Evolutionary conservation across 2,329 filamentous ascomycete species (phyloP).

Genomic region (Cucurbitaria berberidis): DNA sequence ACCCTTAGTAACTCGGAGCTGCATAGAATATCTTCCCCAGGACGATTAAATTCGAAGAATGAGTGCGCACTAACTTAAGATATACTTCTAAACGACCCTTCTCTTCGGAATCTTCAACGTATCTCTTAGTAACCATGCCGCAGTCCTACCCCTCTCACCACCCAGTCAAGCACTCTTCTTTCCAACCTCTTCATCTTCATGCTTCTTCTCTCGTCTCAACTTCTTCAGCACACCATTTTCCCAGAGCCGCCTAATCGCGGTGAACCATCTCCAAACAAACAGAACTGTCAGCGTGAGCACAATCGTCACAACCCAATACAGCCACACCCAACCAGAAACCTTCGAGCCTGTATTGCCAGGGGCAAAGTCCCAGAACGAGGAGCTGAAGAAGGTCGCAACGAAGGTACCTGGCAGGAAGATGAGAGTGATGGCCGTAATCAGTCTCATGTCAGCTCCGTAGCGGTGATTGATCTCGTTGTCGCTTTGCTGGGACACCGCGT

Average conservation of each 20-base stretch:
- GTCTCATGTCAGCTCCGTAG: slow-evolving; percentile 30
- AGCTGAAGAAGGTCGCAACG: slow-evolving; percentile 24
- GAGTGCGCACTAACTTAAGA: too few relatives aligned
- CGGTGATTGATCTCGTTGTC: slow-evolving; percentile 27
- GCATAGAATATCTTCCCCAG: too few relatives aligned
- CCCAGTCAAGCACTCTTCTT: not conserved
- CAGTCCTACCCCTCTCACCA: not conserved
- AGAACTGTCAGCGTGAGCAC: slow-evolving; percentile 5
- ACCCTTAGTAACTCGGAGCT: too few relatives aligned
- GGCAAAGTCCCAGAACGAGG: slow-evolving; percentile 19
- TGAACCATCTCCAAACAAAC: slow-evolving; percentile 2
- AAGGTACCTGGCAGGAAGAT: slow-evolving; percentile 31
- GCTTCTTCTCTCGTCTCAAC: not conserved
- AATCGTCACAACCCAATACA: slow-evolving; percentile 15
- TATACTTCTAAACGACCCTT: too few relatives aligned
- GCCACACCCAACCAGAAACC: slow-evolving; percentile 19
- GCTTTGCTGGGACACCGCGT: slow-evolving; percentile 22
- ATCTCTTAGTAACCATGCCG: not conserved
- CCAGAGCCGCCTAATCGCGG: not conserved
- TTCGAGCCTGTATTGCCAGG: slow-evolving; percentile 6
- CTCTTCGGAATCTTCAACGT: too few relatives aligned
- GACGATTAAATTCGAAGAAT: too few relatives aligned
- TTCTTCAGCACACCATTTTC: not conserved
- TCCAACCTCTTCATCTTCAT: not conserved
- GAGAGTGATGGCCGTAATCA: slow-evolving; percentile 29